Evolutionary conservation across 495 filamentous ascomycete species (phyloP).

Genomic region (Jackrogersella multiformis): DNA sequence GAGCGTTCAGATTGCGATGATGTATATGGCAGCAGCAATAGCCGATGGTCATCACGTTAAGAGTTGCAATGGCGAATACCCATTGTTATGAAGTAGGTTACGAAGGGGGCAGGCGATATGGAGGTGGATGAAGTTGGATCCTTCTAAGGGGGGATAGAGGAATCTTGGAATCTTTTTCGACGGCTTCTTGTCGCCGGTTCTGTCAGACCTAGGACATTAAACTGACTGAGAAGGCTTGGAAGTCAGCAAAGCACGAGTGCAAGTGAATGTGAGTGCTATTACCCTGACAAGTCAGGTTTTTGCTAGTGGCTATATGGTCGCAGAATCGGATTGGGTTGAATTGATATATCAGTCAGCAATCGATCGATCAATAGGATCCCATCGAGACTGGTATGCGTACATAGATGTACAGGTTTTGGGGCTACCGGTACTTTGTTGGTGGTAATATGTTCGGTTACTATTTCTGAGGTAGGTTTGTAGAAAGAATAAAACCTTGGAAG

Average conservation of each 20-base stretch:
- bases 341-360: conserved; percentile 16
- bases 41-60: conserved; percentile 42
- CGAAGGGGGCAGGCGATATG: conserved; percentile 1
- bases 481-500: conserved; percentile 26
- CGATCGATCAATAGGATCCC: conserved; percentile 16
- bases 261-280: conserved; percentile 15
- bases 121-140: conserved; percentile 4
- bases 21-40: conserved; percentile 27
- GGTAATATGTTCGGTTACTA: conserved; percentile 27
- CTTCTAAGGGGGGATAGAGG: conserved; percentile 4
- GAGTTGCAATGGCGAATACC: conserved; percentile 34
- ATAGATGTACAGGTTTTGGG: conserved; percentile 19
- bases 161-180: conserved; percentile 1
- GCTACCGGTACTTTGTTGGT: conserved; percentile 13
- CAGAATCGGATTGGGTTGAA: conserved; percentile 5
- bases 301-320: conserved; percentile 20
- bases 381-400: conserved; percentile 4
- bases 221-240: background rate
- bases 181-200: conserved; percentile 15
- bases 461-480: conserved; percentile 25
- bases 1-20: conserved; percentile 12
- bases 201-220: conserved; percentile 20
- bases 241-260: conserved; percentile 24
- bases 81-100: conserved; percentile 38
- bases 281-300: background rate